Evolutionary conservation across 768 basidiomycete genomes (phyloP).

Genomic region (Leccinum sublutescens): DNA sequence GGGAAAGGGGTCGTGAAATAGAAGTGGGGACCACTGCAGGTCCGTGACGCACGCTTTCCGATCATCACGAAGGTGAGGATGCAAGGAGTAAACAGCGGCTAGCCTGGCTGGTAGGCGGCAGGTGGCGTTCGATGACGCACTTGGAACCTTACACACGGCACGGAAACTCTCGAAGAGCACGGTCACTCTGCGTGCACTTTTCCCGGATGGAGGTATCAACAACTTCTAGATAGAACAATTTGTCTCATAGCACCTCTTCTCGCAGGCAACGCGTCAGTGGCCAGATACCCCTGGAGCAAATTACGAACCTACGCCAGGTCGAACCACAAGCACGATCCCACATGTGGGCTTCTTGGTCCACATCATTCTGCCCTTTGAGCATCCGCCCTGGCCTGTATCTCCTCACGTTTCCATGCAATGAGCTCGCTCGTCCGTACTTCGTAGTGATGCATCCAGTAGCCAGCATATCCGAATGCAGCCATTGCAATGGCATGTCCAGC

Average conservation of each 20-base stretch:
- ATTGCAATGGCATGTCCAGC: constrained; percentile 69
- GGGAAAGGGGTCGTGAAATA: constrained; percentile 12
- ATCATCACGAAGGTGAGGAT: constrained; percentile 7
- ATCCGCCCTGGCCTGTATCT: constrained; percentile 51
- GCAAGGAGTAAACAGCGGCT: too few species aligned
- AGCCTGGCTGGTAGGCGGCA: neutral
- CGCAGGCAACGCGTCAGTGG: constrained; percentile 6
- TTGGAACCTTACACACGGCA: neutral
- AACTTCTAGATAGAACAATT: constrained; percentile 19
- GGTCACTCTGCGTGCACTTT: neutral
- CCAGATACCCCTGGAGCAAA: neutral
- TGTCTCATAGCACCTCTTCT: constrained; percentile 10
- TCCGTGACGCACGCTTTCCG: constrained; percentile 1
- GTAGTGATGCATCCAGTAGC: constrained; percentile 74
- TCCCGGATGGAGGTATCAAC: constrained; percentile 6
- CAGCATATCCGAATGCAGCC: constrained; percentile 65
- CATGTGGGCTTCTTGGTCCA: neutral
- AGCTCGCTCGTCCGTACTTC: constrained; percentile 61
- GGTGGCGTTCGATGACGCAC: constrained; percentile 1
- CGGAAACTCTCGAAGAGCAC: neutral
- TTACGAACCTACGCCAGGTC: constrained; percentile 24
- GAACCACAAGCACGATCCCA: neutral
- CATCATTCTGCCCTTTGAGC: constrained; percentile 26
- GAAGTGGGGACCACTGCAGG: constrained; percentile 9
- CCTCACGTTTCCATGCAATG: constrained; percentile 59